Base-by-base conservation (phyloP, 2,329 filamentous ascomycete genomes). In the Beauveria scarabaeidicola region DNA sequence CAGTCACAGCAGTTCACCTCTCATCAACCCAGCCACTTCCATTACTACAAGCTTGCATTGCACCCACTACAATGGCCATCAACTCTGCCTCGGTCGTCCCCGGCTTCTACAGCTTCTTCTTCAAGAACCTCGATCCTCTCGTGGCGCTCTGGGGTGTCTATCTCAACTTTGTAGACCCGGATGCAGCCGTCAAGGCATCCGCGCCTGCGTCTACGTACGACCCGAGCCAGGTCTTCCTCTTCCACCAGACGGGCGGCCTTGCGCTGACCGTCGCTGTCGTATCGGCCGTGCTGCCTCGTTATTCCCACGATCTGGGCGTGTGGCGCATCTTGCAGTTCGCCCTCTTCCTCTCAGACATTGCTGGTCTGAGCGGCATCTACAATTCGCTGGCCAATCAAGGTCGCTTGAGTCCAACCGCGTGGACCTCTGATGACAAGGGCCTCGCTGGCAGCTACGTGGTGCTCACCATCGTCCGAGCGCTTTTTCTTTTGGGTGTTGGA, bases 71-170 rank as follows among this genome's bases (percentile, higher is more conserved):
- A 32, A 51, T 52, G 47, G n/a, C 53, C 7, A 36, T n/a, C 36
- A 52, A 52, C 43, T 52, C 60, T 10, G 48, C 55, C 43, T 54
- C 60, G 8, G 25, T 59, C 19, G 60, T 61, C 23, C 55, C 55
- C 19, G 17, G 36, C 23, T 36, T 61, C 29, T 66, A 68, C 61
- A 52, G 52, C 46, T 60, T 63, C 61, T 64, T 66, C 58, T 67
- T 68, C 59, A 60, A 60, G 8, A 64, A 66, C 25, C 41, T 64
- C 44, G 65, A 67, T 46, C 66, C 65, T 1, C 54, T 64, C 15
- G 51, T 64, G 17, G 63, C 65, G 10, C 48, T 66, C 21, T 66
- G 60, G 52, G 66, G 65, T 36, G 66, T 60, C 32, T 64, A 64
- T 23, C 59, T 67, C 60, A 64, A 63, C 50, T 62, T 58, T 47